Base-by-base conservation (phyloP, 2,329 filamentous ascomycete species). In the Huntiella omanensis region DNA sequence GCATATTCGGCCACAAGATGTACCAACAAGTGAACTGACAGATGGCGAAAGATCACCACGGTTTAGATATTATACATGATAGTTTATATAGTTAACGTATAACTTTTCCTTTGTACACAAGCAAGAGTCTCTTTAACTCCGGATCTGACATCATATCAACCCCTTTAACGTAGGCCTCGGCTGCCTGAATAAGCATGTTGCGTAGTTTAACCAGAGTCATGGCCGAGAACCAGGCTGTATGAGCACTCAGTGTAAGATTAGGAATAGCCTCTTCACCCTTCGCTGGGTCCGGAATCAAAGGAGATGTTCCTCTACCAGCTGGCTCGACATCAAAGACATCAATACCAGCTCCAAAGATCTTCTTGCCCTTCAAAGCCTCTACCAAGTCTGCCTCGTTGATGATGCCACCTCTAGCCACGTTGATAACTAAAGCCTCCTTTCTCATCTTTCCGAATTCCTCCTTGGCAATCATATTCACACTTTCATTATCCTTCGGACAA, bases 21-120 rank as follows among this genome's bases (percentile, higher is more conserved):
- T 66, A 1, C 57, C 62, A 37, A 67, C 64, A 1, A 55, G 57
- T 22, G 53, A 57, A n/a, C 54, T 67, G 36, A 52, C 51, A 2
- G 58, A 63, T 11, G 63, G 65, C 0, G 58, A 65, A 44, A 52
- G 56, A 11, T 61, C 59, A 40, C 52, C 57, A 2, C 54, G 58
- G 43, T 67, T 61, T 60, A 53, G 59, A 33, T 63, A 57, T 38
- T 62, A 61, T n/a, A 34, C 49, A 17, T 19, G 19, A 42, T 28
- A n/a, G 17, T 34, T 42, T 37, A 4, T 22, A n/a, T 37, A 36
- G 4, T 40, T 41, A 45, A 13, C 42, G 38, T 1, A 49, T 22
- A 34, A 46, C 39, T 10, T 47, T 7, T 4, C 43, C 40, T 13
- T 43, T 39, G 22, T 46, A 46, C 4, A 49, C 48, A 17, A 49